Percentiles rank a stretch among this genome's conserved stretches.
Evolutionary conservation across 2,329 filamentous ascomycete species (phyloP).

Genomic region (Karstenula rhodostoma): DNA sequence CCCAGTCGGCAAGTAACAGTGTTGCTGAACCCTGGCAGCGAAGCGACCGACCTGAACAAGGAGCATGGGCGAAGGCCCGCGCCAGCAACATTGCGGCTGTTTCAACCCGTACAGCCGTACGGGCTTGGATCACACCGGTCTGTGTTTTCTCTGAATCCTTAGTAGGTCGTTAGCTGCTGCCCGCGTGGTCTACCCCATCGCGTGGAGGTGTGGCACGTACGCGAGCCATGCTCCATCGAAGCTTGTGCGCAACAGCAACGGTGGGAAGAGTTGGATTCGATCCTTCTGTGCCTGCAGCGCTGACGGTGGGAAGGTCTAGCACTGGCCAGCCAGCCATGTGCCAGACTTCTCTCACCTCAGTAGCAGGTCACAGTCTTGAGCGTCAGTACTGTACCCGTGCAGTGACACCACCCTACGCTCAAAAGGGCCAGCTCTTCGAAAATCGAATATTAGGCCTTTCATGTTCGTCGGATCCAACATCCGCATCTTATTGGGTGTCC

Average conservation of each 20-base stretch:
- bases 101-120: too few relatives aligned
- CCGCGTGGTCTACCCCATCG: neutral
- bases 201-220: neutral
- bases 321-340: neutral
- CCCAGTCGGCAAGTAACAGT: neutral
- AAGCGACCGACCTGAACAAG: neutral
- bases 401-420: neutral
- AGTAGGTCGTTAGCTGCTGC: neutral
- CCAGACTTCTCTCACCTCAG: neutral
- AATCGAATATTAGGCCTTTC: neutral
- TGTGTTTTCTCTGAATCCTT: neutral
- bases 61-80: neutral
- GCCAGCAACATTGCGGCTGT: neutral
- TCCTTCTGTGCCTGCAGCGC: neutral
- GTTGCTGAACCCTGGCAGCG: neutral
- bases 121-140: too few relatives aligned
- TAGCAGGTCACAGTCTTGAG: neutral
- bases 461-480: neutral
- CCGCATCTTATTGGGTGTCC: neutral
- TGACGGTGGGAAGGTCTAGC: neutral
- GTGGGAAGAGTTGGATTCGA: neutral
- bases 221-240: neutral
- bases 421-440: neutral
- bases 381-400: neutral
- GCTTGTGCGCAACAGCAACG: neutral